Evolutionary conservation across 2,329 filamentous ascomycete species (phyloP).

Genomic region (Talaromyces funiculosus): DNA sequence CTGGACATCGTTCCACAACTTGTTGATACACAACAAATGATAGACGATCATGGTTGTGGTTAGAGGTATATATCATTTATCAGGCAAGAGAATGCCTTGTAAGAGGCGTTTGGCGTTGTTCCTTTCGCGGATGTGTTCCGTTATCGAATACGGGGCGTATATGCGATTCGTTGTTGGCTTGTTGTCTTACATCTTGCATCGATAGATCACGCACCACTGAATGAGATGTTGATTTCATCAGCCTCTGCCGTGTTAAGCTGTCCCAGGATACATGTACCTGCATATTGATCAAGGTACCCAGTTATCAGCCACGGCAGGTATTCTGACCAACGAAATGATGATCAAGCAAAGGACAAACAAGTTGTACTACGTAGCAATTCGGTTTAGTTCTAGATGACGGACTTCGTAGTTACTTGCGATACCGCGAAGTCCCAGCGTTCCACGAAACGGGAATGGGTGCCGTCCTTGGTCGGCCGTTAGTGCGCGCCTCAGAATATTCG

Average conservation of each 20-base stretch:
- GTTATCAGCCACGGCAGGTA: neutral
- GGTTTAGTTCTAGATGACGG: neutral
- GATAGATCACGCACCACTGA: neutral
- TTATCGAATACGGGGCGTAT: neutral
- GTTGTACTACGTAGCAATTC: too few species aligned
- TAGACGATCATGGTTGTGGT: conserved; percentile 1
- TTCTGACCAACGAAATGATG: neutral
- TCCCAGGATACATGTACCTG: neutral
- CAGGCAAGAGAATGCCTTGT: neutral
- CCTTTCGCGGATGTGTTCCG: neutral
- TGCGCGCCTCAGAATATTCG: neutral
- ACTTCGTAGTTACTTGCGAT: neutral
- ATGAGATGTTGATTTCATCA: neutral
- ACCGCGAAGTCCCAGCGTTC: neutral
- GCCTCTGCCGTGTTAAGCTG: too few species aligned
- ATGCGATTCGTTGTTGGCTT: neutral
- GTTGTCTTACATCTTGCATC: neutral
- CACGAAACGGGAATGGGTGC: neutral
- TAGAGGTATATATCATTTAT: neutral
- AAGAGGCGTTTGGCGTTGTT: conserved; percentile 1
- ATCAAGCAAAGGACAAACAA: neutral
- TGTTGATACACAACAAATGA: conserved; percentile 77
- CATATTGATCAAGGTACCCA: neutral
- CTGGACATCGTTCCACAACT: conserved; percentile 80
- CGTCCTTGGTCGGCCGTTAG: neutral